A percentile compares a stretch with the other conserved stretches of the same genome.
These are phyloP conservation scores for Parietaria judaica DNA, from an alignment of 306 rosid genomes.

Conservation along the genomic window DNA sequence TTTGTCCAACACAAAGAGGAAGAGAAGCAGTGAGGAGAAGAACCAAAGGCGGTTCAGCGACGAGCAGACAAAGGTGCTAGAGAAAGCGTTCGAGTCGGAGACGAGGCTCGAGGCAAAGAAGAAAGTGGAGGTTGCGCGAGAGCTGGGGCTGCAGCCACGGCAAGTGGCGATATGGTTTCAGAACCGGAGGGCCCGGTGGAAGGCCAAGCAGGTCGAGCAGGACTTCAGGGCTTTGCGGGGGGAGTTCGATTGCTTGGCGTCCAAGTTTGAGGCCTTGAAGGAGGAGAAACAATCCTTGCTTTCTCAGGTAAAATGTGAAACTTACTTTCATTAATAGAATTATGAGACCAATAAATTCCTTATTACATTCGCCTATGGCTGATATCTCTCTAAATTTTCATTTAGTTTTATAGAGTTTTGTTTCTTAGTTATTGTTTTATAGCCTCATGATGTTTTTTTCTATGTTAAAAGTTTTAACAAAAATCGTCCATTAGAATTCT, in stretches of 20 bases:
- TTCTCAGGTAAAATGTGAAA: slow-evolving; percentile 40
- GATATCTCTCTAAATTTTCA: not conserved
- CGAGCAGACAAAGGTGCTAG: slow-evolving; percentile 63
- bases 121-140: slow-evolving; percentile 70
- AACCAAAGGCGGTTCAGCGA: slow-evolving; percentile 72
- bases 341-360: not conserved
- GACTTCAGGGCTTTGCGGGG: slow-evolving; percentile 57
- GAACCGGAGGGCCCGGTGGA: slow-evolving; percentile 94
- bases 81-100: slow-evolving; percentile 66
- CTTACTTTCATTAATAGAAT: too few species aligned
- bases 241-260: slow-evolving; percentile 47
- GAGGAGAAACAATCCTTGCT: slow-evolving; percentile 69
- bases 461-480: too few species aligned
- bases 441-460: too few species aligned
- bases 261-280: slow-evolving; percentile 53
- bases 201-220: slow-evolving; percentile 71
- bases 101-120: slow-evolving; percentile 77
- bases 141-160: slow-evolving; percentile 84
- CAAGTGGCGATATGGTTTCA: slow-evolving; percentile 98
- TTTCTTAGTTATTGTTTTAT: too few species aligned
- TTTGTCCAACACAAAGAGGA: slow-evolving; percentile 28
- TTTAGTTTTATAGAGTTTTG: not conserved
- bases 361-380: slow-evolving; percentile 7
- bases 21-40: slow-evolving; percentile 26
- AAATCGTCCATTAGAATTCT: too few species aligned